These are phyloP conservation scores for Clonostachys byssicola DNA, from an alignment of 2,329 filamentous ascomycete species.

Conservation along the genomic window DNA sequence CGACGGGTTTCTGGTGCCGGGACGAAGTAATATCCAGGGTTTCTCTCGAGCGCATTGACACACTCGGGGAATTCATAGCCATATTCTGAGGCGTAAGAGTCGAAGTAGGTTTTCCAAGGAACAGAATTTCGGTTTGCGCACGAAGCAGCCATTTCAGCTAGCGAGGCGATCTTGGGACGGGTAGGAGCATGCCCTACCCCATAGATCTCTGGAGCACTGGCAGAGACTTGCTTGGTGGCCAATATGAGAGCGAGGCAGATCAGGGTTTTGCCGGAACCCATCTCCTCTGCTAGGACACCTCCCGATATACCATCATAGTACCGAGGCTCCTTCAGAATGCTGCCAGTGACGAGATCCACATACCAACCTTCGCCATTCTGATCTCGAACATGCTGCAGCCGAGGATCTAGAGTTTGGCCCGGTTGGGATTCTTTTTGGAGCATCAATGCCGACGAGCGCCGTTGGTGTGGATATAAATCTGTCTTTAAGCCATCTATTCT, in stretches of 20 bases:
- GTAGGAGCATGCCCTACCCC: constrained; percentile 30
- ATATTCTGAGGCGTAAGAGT: constrained; percentile 29
- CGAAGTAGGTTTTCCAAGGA: constrained; percentile 67
- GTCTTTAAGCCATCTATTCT: constrained; percentile 56
- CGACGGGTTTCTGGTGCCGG: constrained; percentile 32
- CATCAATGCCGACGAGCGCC: constrained; percentile 78
- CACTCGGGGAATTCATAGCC: constrained; percentile 51
- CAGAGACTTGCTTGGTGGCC: constrained; percentile 66
- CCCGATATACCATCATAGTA: constrained; percentile 72
- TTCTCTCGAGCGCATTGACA: constrained; percentile 48
- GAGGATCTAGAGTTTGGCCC: constrained; percentile 65
- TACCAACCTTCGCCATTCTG: constrained; percentile 64
- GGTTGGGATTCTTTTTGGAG: constrained; percentile 72
- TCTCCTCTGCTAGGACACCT: constrained; percentile 76
- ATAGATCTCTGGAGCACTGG: constrained; percentile 61
- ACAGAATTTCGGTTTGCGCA: constrained; percentile 61
- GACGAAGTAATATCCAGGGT: constrained; percentile 56
- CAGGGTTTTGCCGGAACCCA: constrained; percentile 82
- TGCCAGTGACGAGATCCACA: constrained; percentile 61
- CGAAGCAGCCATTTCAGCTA: constrained; percentile 74
- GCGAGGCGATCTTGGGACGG: constrained; percentile 48
- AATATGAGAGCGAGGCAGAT: constrained; percentile 78
- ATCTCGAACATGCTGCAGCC: constrained; percentile 56
- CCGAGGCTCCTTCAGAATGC: constrained; percentile 59
- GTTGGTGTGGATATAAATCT: constrained; percentile 72